These are phyloP conservation scores for Yamadazyma sp. DNA, from an alignment of 805 yeast genomes.

Conservation along the genomic window DNA sequence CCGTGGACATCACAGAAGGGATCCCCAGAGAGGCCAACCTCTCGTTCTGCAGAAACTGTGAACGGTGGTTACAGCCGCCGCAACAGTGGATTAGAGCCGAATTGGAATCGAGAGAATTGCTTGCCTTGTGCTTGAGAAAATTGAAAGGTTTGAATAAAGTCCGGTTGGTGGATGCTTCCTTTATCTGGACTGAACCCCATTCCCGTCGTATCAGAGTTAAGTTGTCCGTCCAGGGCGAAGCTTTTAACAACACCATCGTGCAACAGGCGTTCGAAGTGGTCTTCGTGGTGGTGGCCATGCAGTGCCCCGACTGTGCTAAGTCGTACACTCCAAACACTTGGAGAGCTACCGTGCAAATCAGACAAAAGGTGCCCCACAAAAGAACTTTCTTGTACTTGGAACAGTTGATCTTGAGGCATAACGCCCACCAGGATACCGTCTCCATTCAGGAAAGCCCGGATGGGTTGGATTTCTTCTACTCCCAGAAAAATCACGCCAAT, in stretches of 20 bases:
- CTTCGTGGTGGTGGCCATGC: slow-evolving; percentile 90
- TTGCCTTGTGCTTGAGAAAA: slow-evolving; percentile 86
- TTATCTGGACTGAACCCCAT: slow-evolving; percentile 99
- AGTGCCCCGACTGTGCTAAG: slow-evolving; percentile 98
- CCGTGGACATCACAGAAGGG: slow-evolving; percentile 91
- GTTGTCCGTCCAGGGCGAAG: slow-evolving; percentile 95
- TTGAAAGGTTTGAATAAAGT: slow-evolving; percentile 85
- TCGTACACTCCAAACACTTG: slow-evolving; percentile 95
- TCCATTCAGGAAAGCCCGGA: slow-evolving; percentile 91
- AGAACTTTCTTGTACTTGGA: slow-evolving; percentile 94
- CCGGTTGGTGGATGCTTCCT: slow-evolving; percentile 87
- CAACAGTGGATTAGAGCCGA: slow-evolving; percentile 89
- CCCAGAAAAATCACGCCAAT: slow-evolving; percentile 85
- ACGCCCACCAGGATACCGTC: slow-evolving; percentile 91
- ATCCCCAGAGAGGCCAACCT: slow-evolving; percentile 89
- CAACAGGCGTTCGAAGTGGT: slow-evolving; percentile 96
- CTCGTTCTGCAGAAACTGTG: slow-evolving; percentile 96
- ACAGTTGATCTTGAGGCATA: slow-evolving; percentile 88
- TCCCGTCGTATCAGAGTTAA: slow-evolving; percentile 91
- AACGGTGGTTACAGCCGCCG: slow-evolving; percentile 93
- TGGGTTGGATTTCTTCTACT: slow-evolving; percentile 92
- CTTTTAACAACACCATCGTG: slow-evolving; percentile 83
- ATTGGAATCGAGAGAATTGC: slow-evolving; percentile 86
- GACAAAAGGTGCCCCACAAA: slow-evolving; percentile 96
- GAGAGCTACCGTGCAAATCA: slow-evolving; percentile 96